Evolutionary conservation across 2,329 filamentous ascomycete genomes (phyloP), one percentile per base, ranked within the genome.

Genomic region (Didymella pomorum): DNA sequence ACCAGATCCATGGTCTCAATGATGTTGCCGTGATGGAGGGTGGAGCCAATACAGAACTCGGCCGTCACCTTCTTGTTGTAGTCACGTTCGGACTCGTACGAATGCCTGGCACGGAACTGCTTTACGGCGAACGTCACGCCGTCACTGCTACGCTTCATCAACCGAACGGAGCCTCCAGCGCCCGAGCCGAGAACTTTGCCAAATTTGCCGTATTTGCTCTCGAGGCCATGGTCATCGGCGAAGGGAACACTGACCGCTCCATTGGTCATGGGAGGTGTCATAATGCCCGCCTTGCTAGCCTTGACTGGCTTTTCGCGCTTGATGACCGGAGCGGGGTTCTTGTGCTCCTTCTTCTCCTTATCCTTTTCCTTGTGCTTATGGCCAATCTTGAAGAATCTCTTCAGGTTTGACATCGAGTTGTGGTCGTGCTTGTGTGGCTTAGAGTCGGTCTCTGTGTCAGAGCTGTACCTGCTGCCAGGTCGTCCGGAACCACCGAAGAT

Each of bases 21-120:
- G 67, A 99, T 93, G 75, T 99, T 99, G 69, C 95, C 94, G 71
- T 99, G 95, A 71, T 98, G 95, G 35, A 99, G 82, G 0, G 95
- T 97, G 2, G 94, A 98, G 12, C 95, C 95, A 67, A 99, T 94
- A 74, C 95, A 99, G 77, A 99, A 99, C 73, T 99, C 95, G 2
- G 95, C 94, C 0, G 95, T 99, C 45, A 99, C 88, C 76, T 99
- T 99, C 79, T 99, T 99, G 67, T 93, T 92, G 72, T 99, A 99
- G 67, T 98, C 95, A 71, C 91, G 92, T 74, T 97, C 91, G 1
- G 89, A 92, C 78, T 99, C 95, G 78, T 97, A 97, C 0, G 90
- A 88, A 78, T 99, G 94, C 31, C 92, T 87, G 53, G 94, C 88
- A 52, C 95, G 85, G 79, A 99, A 99, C 74, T 99, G 94, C 78